Evolutionary conservation across 257 asterid species (phyloP), one percentile per base, ranked within the genome.

Genomic region (Hygrophila difformis): DNA sequence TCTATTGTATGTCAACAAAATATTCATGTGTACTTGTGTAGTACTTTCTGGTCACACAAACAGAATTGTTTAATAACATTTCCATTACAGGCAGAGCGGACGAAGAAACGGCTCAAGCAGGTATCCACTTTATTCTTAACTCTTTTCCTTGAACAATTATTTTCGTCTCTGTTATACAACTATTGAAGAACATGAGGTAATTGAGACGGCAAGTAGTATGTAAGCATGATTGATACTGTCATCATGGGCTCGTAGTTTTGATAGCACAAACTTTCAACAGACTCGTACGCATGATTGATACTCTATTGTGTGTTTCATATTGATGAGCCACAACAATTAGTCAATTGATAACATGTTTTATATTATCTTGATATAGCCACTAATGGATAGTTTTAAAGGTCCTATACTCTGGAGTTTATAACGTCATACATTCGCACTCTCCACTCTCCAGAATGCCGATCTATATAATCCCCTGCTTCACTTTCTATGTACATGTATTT

Each of bases 71-170:
- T 44, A 48, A 10, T 39, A 16, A 18, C 46, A 44, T 57, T 49
- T 51, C 38, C 47, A 46, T 77, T 64, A 46, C 95, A 88, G 97
- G 93, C 70, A 8, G 87, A 71, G 47, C 60, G 70, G 67, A 79
- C 60, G 10, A 75, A 68, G 76, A 75, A 68, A 64, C 75, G 94
- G 64, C 72, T 57, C 36, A 68, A 73, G 63, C 84, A 79, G 94
- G 97, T 84, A 74, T 29, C 37, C 37, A 28, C 26, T 56, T 61
- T 50, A 54, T 41, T 51, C 15, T 12, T 26, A 41, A 29, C 20
- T 17, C 22, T 24, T 26, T 3, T 26, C 39, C 17, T 45, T 26
- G 21, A 42, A 13, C 6, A 45, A 12, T 12, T 22, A 8, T 43
- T 12, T 15, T 33, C 7, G 44, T 10, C 44, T 43, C 31, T 37